Conservation (phyloP, 129 eudicot genomes). For the Lonicera japonica region DNA sequence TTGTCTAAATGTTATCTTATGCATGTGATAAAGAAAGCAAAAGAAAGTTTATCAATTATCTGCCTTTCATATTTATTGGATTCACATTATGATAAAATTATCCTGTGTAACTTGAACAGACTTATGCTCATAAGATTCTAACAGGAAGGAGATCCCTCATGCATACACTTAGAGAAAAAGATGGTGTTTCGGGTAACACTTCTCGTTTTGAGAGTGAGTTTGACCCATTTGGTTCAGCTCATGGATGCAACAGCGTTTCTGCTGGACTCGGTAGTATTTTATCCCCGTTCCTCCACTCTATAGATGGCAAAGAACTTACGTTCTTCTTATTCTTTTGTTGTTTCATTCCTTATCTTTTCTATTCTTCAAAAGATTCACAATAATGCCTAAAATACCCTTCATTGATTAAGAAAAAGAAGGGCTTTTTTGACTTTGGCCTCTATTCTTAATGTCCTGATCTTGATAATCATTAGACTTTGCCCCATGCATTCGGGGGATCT, state of each 20-base stretch:
- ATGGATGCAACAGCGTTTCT: constrained; percentile 95
- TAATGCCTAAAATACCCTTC: too few species aligned
- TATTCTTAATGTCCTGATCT: too few species aligned
- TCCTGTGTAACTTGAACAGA: constrained; percentile 38
- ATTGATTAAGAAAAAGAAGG: too few species aligned
- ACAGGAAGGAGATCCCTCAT: constrained; percentile 75
- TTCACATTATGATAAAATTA: constrained; percentile 11
- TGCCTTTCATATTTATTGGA: background rate
- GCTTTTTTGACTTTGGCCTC: too few species aligned
- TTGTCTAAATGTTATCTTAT: background rate
- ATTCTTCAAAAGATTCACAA: too few species aligned
- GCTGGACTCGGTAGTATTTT: constrained; percentile 77
- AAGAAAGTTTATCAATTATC: background rate
- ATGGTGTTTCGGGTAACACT: constrained; percentile 51
- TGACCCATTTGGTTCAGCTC: constrained; percentile 83
- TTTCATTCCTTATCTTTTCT: too few species aligned
- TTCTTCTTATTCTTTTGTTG: background rate
- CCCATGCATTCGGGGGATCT: too few species aligned
- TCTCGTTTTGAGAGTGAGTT: constrained; percentile 61
- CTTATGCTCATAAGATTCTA: constrained; percentile 81
- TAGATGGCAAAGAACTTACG: background rate
- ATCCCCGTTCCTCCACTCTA: background rate
- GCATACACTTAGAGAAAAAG: constrained; percentile 43
- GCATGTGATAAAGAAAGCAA: background rate
- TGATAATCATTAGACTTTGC: too few species aligned